Percentiles rank a stretch among this genome's conserved stretches.
Evolutionary conservation across 2,329 filamentous ascomycete species (phyloP).

Genomic region (Fusarium brevicatenulatum): DNA sequence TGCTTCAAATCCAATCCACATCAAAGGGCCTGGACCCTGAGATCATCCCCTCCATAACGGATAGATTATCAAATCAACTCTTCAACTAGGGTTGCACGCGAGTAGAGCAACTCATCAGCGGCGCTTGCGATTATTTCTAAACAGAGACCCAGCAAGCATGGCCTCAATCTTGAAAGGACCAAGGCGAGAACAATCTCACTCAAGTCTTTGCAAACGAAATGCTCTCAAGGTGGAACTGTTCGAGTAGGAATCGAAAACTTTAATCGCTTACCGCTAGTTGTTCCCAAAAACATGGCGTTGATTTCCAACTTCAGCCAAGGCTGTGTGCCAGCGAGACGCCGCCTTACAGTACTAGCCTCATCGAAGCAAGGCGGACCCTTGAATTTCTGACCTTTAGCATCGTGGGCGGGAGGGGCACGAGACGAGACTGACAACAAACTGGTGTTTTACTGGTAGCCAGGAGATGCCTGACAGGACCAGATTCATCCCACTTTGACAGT

Average conservation of each 20-base stretch:
- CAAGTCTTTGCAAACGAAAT: not conserved
- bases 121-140: slow-evolving; percentile 7
- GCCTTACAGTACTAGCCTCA: slow-evolving; percentile 20
- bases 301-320: slow-evolving; percentile 27
- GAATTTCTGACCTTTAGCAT: slow-evolving; percentile 20
- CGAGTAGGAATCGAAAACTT: slow-evolving; percentile 11
- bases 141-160: not conserved
- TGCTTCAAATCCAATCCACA: slow-evolving; percentile 30
- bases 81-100: slow-evolving; percentile 36
- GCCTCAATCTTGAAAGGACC: slow-evolving; percentile 1
- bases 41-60: slow-evolving; percentile 38
- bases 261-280: slow-evolving; percentile 43
- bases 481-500: slow-evolving; percentile 5
- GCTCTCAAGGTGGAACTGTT: slow-evolving; percentile 22
- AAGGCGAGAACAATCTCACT: not conserved
- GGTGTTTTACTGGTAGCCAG: not conserved
- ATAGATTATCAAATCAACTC: slow-evolving; percentile 38
- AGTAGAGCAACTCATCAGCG: slow-evolving; percentile 28
- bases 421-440: slow-evolving; percentile 23
- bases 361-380: slow-evolving; percentile 34
- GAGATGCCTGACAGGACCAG: slow-evolving; percentile 2
- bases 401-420: slow-evolving; percentile 31
- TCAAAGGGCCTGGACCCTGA: slow-evolving; percentile 44
- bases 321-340: slow-evolving; percentile 34
- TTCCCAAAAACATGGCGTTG: slow-evolving; percentile 30